These are phyloP conservation scores for Colletotrichum phormii DNA, from an alignment of 2,329 filamentous ascomycete species.

Conservation along the genomic window DNA sequence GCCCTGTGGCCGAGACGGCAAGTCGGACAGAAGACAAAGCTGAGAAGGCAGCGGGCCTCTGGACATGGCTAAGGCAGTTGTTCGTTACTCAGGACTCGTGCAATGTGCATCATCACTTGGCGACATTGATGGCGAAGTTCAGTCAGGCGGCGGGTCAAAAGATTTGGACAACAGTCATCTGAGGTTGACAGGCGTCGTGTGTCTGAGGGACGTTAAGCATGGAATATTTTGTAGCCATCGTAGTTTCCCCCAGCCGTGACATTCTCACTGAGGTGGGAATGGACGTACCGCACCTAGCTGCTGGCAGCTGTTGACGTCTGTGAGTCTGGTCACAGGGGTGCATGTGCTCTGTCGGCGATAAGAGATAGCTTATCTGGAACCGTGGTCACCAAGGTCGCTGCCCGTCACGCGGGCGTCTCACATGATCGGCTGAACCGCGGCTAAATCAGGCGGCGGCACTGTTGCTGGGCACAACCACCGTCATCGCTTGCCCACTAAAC, in stretches of 20 bases:
- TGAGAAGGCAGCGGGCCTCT: conserved; percentile 72
- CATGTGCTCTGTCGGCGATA: not conserved
- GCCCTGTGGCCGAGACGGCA: conserved; percentile 63
- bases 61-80: conserved; percentile 53
- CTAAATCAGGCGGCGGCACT: conserved; percentile 4
- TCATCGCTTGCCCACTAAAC: conserved; percentile 37
- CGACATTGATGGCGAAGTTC: not conserved
- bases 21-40: conserved; percentile 72
- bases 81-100: not conserved
- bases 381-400: not conserved
- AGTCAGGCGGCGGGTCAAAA: not conserved
- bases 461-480: conserved; percentile 32
- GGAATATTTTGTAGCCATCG: too few species aligned
- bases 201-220: not conserved
- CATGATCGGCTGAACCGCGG: conserved; percentile 32
- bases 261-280: too few species aligned
- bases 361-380: not conserved
- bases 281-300: too few species aligned
- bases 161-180: not conserved
- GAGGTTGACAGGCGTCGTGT: not conserved
- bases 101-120: not conserved
- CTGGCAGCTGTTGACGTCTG: not conserved
- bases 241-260: too few species aligned
- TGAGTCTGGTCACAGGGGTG: not conserved
- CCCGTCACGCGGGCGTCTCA: conserved; percentile 27